phyloP scores from a whole-genome alignment of 169 alveolate genomes.

The Plasmodium gallinaceum region DNA sequence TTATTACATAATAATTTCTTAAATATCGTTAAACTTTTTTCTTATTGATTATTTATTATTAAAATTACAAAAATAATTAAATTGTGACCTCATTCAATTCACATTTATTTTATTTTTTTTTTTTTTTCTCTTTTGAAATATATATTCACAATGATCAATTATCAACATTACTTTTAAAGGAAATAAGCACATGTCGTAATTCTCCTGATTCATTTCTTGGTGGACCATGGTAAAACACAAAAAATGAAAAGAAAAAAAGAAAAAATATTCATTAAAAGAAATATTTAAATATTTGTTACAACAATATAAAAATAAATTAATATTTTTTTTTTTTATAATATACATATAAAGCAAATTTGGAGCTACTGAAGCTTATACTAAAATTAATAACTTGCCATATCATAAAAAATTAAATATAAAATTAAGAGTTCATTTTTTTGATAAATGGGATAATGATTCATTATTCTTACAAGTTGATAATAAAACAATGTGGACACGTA shows the following conservation, averaged over 20 bases:
- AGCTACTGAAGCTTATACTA: constrained; percentile 43
- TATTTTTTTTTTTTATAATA: not conserved
- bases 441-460: constrained; percentile 87
- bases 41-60: not conserved
- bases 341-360: constrained; percentile 41
- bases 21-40: too few species aligned
- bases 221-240: constrained; percentile 56
- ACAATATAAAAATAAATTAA: not conserved
- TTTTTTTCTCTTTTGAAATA: not conserved
- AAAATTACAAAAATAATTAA: not conserved
- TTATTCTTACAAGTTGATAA: constrained; percentile 81
- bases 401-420: constrained; percentile 80
- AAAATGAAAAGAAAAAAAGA: not conserved
- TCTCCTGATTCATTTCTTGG: constrained; percentile 72
- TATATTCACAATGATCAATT: not conserved
- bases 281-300: not conserved
- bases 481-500: constrained; percentile 82
- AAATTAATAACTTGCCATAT: constrained; percentile 68
- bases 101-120: not conserved
- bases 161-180: constrained; percentile 10
- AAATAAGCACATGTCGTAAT: constrained; percentile 53
- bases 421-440: constrained; percentile 87
- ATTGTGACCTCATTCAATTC: not conserved
- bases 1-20: too few species aligned
- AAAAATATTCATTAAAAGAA: too few species aligned